phyloP scores from a whole-genome alignment of 768 basidiomycete genomes.

The Naganishia friedmannii region DNA sequence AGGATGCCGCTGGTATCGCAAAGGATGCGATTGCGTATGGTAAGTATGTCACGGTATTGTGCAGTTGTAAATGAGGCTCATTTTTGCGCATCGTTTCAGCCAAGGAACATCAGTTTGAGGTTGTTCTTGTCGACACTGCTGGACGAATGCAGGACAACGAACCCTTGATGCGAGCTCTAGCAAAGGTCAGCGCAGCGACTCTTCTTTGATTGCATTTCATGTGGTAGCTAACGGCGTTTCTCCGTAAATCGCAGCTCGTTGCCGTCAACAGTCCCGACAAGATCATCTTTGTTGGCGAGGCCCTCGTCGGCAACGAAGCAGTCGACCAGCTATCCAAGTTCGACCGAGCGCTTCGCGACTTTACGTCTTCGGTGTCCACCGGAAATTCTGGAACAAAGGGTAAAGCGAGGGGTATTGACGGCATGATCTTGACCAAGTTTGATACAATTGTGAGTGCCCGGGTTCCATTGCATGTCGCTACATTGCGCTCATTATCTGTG shows the following conservation, averaged over 20 bases:
- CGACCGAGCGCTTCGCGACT: constrained; percentile 87
- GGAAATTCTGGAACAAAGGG: constrained; percentile 42
- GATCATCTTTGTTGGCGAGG: constrained; percentile 96
- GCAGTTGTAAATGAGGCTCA: neutral
- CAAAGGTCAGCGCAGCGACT: constrained; percentile 62
- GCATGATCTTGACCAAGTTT: constrained; percentile 98
- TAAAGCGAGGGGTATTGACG: constrained; percentile 78
- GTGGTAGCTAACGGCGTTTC: neutral
- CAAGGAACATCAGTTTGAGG: constrained; percentile 86
- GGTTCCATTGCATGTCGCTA: neutral
- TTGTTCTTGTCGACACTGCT: constrained; percentile 95
- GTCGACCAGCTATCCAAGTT: constrained; percentile 97
- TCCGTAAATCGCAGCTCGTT: constrained; percentile 61
- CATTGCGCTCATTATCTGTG: constrained; percentile 9
- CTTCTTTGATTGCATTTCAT: constrained; percentile 17
- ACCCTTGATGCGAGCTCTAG: constrained; percentile 97
- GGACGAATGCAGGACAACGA: constrained; percentile 99
- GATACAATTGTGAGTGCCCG: constrained; percentile 75
- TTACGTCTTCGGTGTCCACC: constrained; percentile 65
- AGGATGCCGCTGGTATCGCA: constrained; percentile 97
- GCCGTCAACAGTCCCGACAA: constrained; percentile 93
- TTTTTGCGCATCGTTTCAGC: constrained; percentile 51
- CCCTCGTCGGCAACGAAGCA: constrained; percentile 96
- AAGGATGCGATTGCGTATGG: constrained; percentile 90
- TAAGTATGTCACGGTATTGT: constrained; percentile 50